Evolutionary conservation across 2,329 filamentous ascomycete genomes (phyloP).

Genomic region (Trichoderma simmonsii): DNA sequence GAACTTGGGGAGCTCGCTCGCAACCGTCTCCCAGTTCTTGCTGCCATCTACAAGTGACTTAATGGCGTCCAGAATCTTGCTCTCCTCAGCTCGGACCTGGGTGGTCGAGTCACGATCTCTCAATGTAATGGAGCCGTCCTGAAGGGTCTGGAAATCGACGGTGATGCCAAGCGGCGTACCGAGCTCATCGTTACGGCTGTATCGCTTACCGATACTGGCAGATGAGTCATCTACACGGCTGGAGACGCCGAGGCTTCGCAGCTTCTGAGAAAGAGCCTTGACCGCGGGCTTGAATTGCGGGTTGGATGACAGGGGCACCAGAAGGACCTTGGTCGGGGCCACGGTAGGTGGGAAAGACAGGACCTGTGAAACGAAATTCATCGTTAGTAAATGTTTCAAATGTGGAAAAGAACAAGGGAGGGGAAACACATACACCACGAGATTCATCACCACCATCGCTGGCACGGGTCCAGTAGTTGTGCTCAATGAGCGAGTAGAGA

Average conservation of each 20-base stretch:
- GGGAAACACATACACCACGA: slow-evolving; percentile 64
- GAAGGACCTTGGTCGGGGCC: slow-evolving; percentile 91
- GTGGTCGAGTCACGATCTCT: slow-evolving; percentile 86
- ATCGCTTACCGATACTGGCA: slow-evolving; percentile 91
- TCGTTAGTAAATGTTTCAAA: neutral
- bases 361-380: slow-evolving; percentile 35
- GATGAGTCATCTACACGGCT: slow-evolving; percentile 87
- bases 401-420: neutral
- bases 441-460: slow-evolving; percentile 64
- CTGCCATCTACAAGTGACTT: slow-evolving; percentile 48
- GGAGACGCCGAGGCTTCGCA: slow-evolving; percentile 74
- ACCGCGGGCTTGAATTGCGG: slow-evolving; percentile 76
- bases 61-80: slow-evolving; percentile 74
- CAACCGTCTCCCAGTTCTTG: slow-evolving; percentile 66
- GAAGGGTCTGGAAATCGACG: slow-evolving; percentile 90
- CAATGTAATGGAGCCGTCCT: slow-evolving; percentile 82
- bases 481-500: slow-evolving; percentile 88
- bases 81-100: slow-evolving; percentile 81
- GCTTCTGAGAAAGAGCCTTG: slow-evolving; percentile 67
- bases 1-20: slow-evolving; percentile 77
- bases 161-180: slow-evolving; percentile 93
- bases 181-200: slow-evolving; percentile 90
- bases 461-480: slow-evolving; percentile 86
- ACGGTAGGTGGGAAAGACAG: slow-evolving; percentile 59
- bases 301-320: slow-evolving; percentile 84